Conservation (phyloP, 345 rosid species). For the Salix caprea region DNA sequence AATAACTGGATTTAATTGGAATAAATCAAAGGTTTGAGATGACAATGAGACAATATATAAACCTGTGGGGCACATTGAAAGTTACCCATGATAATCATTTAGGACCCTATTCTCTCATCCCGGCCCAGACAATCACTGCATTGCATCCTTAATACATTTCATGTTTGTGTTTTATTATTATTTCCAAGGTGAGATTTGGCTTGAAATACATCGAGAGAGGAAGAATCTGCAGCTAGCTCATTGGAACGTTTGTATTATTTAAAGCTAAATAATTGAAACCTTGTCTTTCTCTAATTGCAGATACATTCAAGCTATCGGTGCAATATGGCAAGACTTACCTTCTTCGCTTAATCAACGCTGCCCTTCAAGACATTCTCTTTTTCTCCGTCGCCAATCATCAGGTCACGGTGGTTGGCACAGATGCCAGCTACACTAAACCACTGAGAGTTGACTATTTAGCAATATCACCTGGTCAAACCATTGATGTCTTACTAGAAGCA, state of each 20-base stretch:
- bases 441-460: slow-evolving; percentile 21
- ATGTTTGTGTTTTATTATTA: too few relatives aligned
- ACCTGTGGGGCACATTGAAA: too few relatives aligned
- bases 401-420: slow-evolving; percentile 33
- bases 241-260: neutral
- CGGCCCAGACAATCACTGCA: too few relatives aligned
- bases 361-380: slow-evolving; percentile 26
- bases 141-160: too few relatives aligned
- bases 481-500: slow-evolving; percentile 46
- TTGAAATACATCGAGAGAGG: too few relatives aligned
- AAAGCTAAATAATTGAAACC: neutral
- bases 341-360: slow-evolving; percentile 34
- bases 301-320: neutral
- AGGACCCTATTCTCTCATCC: too few relatives aligned
- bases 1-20: too few relatives aligned
- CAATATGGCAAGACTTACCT: slow-evolving; percentile 27
- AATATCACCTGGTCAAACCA: slow-evolving; percentile 59
- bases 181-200: too few relatives aligned
- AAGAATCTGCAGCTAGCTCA: too few relatives aligned
- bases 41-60: too few relatives aligned
- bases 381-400: slow-evolving; percentile 34
- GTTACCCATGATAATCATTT: too few relatives aligned
- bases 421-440: slow-evolving; percentile 19
- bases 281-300: neutral
- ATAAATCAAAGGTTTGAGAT: too few relatives aligned